Evolutionary conservation across 75 land plant species (phyloP).

Genomic region (Pseudotsuga menziesii): DNA sequence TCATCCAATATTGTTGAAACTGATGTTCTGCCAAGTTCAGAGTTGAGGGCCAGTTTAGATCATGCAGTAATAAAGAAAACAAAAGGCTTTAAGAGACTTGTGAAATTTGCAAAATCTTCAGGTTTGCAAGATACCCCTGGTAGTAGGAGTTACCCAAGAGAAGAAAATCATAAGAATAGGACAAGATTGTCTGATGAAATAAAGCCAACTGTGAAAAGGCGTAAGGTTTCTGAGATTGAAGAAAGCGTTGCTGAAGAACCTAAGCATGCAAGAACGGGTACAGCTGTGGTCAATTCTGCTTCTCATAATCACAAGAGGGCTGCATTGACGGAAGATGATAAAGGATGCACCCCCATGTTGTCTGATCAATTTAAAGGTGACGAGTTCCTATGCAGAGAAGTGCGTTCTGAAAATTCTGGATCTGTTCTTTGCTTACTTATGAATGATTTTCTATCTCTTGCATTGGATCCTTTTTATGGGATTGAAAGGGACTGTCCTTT

Average conservation of each 20-base stretch:
- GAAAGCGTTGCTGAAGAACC: neutral
- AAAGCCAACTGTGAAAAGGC: neutral
- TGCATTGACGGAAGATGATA: neutral
- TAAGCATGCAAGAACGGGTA: neutral
- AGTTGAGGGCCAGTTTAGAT: neutral
- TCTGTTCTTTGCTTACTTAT: slow-evolving; percentile 15
- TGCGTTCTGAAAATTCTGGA: neutral
- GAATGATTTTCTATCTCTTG: slow-evolving; percentile 38
- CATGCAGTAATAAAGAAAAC: slow-evolving; percentile 4
- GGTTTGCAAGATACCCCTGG: neutral
- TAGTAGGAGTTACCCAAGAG: neutral
- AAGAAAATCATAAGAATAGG: neutral
- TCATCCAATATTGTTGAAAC: neutral
- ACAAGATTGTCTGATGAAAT: neutral
- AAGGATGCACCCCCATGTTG: neutral
- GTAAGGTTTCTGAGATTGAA: neutral
- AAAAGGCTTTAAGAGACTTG: slow-evolving; percentile 11
- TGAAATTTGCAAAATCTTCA: slow-evolving; percentile 3
- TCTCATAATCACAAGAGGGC: neutral
- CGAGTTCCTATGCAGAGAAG: neutral
- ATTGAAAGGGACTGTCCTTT: slow-evolving; percentile 24
- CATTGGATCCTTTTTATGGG: slow-evolving; percentile 57
- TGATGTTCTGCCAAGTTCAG: neutral
- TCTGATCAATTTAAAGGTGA: neutral
- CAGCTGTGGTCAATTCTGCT: neutral